A percentile compares a stretch with the other conserved stretches of the same genome.
Conservation (phyloP, 1,139 yeast species). For the Scheffersomyces insectosa region DNA sequence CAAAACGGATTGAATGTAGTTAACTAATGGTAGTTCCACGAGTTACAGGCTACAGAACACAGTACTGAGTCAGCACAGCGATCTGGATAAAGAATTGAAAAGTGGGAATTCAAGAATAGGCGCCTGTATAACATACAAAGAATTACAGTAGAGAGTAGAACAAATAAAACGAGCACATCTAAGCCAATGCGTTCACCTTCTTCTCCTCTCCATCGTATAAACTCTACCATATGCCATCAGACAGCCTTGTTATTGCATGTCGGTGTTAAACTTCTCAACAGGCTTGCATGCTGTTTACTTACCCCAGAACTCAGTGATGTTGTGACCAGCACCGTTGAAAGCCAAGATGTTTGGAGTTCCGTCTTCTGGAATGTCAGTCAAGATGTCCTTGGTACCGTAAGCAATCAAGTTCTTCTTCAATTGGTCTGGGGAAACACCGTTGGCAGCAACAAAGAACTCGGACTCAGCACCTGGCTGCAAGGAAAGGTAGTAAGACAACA, state of each 20-base stretch:
- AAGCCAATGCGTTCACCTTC: constrained; percentile 21
- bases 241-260: neutral
- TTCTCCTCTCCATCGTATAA: constrained; percentile 10
- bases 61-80: too few relatives aligned
- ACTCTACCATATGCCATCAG: neutral
- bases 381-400: constrained; percentile 70
- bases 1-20: neutral
- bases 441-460: constrained; percentile 57
- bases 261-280: constrained; percentile 2
- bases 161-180: neutral
- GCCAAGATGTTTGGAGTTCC: constrained; percentile 84
- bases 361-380: constrained; percentile 72
- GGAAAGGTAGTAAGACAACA: constrained; percentile 84
- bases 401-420: constrained; percentile 84
- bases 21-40: neutral
- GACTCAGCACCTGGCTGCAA: constrained; percentile 86
- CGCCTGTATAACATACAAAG: too few relatives aligned
- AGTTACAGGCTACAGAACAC: neutral
- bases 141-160: too few relatives aligned
- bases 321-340: constrained; percentile 91
- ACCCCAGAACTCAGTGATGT: constrained; percentile 73
- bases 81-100: too few relatives aligned
- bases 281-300: constrained; percentile 6
- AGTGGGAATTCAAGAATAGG: too few relatives aligned
- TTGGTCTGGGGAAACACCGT: constrained; percentile 77